phyloP scores from a whole-genome alignment of 371 early-diverging fungal genomes.

The Rhizomucor miehei region DNA sequence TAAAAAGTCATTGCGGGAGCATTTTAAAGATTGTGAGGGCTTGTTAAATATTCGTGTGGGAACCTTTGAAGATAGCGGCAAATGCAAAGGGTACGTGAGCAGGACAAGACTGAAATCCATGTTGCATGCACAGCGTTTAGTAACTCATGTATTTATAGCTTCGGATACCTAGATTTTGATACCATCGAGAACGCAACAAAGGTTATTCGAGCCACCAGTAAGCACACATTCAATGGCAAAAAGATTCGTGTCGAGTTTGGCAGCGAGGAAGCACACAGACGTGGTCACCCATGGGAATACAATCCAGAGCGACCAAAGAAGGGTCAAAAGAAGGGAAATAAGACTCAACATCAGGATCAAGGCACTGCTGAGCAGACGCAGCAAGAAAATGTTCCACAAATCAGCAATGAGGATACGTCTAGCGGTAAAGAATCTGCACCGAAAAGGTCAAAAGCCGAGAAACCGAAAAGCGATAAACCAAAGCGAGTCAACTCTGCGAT shows the following conservation, averaged over 20 bases:
- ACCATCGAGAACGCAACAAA: conserved; percentile 59
- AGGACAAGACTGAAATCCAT: neutral
- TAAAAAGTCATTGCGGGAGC: conserved; percentile 54
- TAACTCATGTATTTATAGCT: conserved; percentile 22
- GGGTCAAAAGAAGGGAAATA: no score
- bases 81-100: conserved; percentile 65
- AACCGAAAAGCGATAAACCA: conserved; percentile 25
- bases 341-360: no score
- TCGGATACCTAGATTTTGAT: conserved; percentile 67
- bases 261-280: conserved; percentile 53
- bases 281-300: conserved; percentile 44
- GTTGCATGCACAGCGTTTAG: neutral
- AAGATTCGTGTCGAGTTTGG: conserved; percentile 47
- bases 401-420: conserved; percentile 11
- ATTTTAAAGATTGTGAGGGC: conserved; percentile 62
- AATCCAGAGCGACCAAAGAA: no score
- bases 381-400: conserved; percentile 14
- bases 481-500: conserved; percentile 45
- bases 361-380: conserved; percentile 40
- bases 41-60: conserved; percentile 65
- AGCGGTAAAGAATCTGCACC: conserved; percentile 23
- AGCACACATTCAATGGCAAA: conserved; percentile 37
- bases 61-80: conserved; percentile 73
- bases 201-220: conserved; percentile 54
- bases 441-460: conserved; percentile 14